These are phyloP conservation scores for Erodium moschatum DNA, from an alignment of 441 rosid species.

Conservation along the genomic window DNA sequence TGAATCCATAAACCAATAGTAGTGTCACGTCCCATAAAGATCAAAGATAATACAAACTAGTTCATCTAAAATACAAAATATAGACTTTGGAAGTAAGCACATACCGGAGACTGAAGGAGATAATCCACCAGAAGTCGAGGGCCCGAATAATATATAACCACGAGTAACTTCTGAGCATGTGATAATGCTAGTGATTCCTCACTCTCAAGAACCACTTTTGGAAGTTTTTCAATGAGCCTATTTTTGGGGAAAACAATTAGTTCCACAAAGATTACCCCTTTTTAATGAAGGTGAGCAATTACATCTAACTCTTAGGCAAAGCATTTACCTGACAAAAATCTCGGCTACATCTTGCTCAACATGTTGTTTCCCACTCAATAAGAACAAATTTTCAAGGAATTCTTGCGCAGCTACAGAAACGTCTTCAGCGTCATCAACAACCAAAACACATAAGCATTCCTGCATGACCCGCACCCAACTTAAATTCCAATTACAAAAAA, in stretches of 20 bases:
- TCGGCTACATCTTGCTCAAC: conserved; percentile 45
- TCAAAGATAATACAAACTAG: too few relatives aligned
- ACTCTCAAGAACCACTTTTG: conserved; percentile 64
- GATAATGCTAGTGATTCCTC: conserved; percentile 65
- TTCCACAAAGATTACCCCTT: not conserved
- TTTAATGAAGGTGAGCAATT: conserved; percentile 2
- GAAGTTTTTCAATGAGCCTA: conserved; percentile 87
- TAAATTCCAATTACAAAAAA: conserved; percentile 7
- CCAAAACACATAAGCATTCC: conserved; percentile 78
- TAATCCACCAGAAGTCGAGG: conserved; percentile 59
- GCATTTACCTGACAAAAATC: conserved; percentile 61
- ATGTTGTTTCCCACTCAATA: conserved; percentile 28
- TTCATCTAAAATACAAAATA: too few relatives aligned
- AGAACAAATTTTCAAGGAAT: conserved; percentile 46
- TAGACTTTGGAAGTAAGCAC: conserved; percentile 21
- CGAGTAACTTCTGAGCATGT: conserved; percentile 69
- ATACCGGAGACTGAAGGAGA: conserved; percentile 73
- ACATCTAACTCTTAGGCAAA: conserved; percentile 17
- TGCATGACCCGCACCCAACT: conserved; percentile 32
- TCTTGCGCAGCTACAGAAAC: conserved; percentile 61
- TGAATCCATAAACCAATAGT: not conserved
- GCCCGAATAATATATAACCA: conserved; percentile 67
- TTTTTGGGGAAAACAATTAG: conserved; percentile 13
- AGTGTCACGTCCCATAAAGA: too few relatives aligned
- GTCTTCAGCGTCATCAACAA: conserved; percentile 67